These are phyloP conservation scores for Emiliania huxleyi DNA, from an alignment of 78 protist species.

Conservation along the genomic window DNA sequence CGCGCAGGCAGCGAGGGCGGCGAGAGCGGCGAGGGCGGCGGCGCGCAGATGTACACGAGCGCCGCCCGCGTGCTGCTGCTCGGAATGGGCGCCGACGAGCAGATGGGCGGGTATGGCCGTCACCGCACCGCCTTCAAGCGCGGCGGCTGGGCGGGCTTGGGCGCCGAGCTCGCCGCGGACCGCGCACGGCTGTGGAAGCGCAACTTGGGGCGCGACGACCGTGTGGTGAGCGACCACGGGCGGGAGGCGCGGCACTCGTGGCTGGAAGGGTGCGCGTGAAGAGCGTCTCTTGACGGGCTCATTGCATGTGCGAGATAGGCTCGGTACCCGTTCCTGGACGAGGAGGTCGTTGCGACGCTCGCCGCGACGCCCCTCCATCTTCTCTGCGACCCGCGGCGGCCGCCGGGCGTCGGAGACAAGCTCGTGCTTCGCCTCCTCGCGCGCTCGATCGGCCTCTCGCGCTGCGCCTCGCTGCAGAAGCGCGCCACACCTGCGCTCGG, in stretches of 20 bases:
- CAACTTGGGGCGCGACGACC: slow-evolving; percentile 90
- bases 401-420: slow-evolving; percentile 22
- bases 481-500: too few species aligned
- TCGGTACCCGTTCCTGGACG: slow-evolving; percentile 33
- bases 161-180: not conserved
- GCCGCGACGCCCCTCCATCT: not conserved
- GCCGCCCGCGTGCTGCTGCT: slow-evolving; percentile 70
- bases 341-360: not conserved
- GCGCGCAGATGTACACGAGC: not conserved
- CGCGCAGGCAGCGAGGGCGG: too few species aligned
- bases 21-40: not conserved
- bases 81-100: slow-evolving; percentile 94
- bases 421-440: not conserved
- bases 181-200: slow-evolving; percentile 45
- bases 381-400: not conserved
- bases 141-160: not conserved
- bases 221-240: slow-evolving; percentile 75
- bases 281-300: too few species aligned
- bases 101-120: slow-evolving; percentile 58
- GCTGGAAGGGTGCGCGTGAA: too few species aligned
- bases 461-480: slow-evolving; percentile 14
- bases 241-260: slow-evolving; percentile 61
- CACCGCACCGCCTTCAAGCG: not conserved
- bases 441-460: not conserved
- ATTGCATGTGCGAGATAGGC: too few species aligned